Conservation (phyloP, 2,329 filamentous ascomycete species). For the Penicillium brasilianum region DNA sequence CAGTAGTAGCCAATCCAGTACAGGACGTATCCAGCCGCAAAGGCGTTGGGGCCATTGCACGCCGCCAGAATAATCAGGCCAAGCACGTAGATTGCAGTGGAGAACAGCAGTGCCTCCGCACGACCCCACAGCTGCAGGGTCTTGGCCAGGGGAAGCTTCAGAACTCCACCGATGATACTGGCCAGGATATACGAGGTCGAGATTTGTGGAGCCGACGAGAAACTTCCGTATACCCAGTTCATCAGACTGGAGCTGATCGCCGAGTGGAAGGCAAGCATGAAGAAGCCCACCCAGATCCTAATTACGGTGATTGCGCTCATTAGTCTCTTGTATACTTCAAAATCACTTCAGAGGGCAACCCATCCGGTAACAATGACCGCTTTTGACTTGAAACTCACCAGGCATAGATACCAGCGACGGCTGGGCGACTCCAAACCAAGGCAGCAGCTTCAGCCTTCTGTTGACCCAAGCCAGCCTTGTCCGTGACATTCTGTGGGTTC, state of each 20-base stretch:
- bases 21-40: constrained; percentile 66
- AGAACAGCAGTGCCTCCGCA: constrained; percentile 61
- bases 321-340: constrained; percentile 13
- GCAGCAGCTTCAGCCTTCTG: constrained; percentile 50
- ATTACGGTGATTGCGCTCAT: background rate
- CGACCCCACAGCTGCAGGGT: constrained; percentile 68
- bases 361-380: background rate
- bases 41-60: constrained; percentile 65
- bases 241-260: constrained; percentile 50
- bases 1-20: constrained; percentile 64
- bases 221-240: constrained; percentile 59
- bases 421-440: constrained; percentile 47
- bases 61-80: constrained; percentile 66
- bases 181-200: constrained; percentile 60
- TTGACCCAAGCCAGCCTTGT: constrained; percentile 23
- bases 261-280: constrained; percentile 52
- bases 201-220: constrained; percentile 55
- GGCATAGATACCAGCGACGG: constrained; percentile 40
- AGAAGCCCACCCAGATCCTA: constrained; percentile 54
- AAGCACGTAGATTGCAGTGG: constrained; percentile 53
- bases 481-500: constrained; percentile 25
- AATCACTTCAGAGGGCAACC: background rate
- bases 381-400: constrained; percentile 30
- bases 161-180: constrained; percentile 61
- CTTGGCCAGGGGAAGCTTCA: constrained; percentile 67